Percentiles rank a stretch among this genome's conserved stretches.
Evolutionary conservation across 2,329 filamentous ascomycete species (phyloP).

Genomic region (Hypoxylon sp.): DNA sequence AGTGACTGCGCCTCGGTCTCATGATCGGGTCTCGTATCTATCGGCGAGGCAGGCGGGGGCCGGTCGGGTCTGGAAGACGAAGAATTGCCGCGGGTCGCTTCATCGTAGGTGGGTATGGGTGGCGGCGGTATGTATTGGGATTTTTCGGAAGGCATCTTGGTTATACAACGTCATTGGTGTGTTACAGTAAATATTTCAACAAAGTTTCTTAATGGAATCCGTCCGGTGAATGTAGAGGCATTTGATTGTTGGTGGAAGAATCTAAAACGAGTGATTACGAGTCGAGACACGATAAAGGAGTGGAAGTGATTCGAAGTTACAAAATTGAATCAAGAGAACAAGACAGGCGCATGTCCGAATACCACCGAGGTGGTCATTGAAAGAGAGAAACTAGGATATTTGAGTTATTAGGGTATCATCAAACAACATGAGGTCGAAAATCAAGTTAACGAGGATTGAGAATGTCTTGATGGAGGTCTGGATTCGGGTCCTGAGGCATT

Average conservation of each 20-base stretch:
- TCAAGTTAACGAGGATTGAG: slow-evolving; percentile 13
- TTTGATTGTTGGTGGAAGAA: slow-evolving; percentile 27
- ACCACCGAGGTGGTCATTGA: slow-evolving; percentile 30
- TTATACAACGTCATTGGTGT: slow-evolving; percentile 38
- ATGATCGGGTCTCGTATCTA: slow-evolving; percentile 73
- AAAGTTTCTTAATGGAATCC: slow-evolving; percentile 8
- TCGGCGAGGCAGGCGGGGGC: slow-evolving; percentile 70
- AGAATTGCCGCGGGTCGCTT: slow-evolving; percentile 76
- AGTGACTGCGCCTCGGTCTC: slow-evolving; percentile 84
- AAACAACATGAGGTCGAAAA: slow-evolving; percentile 25
- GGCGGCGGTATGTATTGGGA: slow-evolving; percentile 73
- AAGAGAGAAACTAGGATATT: slow-evolving; percentile 24
- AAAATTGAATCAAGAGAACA: slow-evolving; percentile 38
- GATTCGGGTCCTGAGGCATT: slow-evolving; percentile 21
- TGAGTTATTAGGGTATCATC: slow-evolving; percentile 29
- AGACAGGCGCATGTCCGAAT: slow-evolving; percentile 20
- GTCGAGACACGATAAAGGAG: slow-evolving; percentile 40
- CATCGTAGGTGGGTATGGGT: slow-evolving; percentile 86
- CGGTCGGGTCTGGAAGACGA: slow-evolving; percentile 63
- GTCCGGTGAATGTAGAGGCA: slow-evolving; percentile 20
- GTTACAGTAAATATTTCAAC: slow-evolving; percentile 4
- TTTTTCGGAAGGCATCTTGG: slow-evolving; percentile 63
- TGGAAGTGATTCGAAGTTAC: slow-evolving; percentile 30
- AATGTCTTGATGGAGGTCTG: slow-evolving; percentile 19
- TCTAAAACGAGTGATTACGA: slow-evolving; percentile 40